Base-by-base conservation (phyloP, 2,329 filamentous ascomycete species). In the Hypomyces perniciosus region DNA sequence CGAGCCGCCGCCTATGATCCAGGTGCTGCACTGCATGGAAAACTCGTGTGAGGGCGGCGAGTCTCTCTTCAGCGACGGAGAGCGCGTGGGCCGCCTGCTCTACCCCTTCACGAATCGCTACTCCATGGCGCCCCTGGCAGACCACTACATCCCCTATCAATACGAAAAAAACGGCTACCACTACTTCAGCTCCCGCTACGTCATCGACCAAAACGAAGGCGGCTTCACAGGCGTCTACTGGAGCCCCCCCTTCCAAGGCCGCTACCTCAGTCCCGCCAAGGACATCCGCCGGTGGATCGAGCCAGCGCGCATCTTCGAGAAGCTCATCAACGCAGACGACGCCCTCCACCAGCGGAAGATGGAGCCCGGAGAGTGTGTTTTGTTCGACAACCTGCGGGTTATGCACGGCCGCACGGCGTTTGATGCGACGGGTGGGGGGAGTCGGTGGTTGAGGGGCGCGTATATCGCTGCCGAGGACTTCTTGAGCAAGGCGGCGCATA, bases 361-460 rank as follows among this genome's bases (percentile, higher is more conserved):
- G 67, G 73, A 82, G 48, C 83, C 87, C 4, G 93, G 92, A 3
- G 88, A 96, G 62, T 95, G 90, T 64, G 90, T 91, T 9, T 77
- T 99, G n/a, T 97, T 99, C 64, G 86, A 95, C 65, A 97, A 97
- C 64, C 72, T 83, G 53, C 78, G 92, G 13, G 76, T 95, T n/a
- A 68, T 95, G 63, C 93, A 97, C 72, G 92, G 90, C 0, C 76
- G 93, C 4, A 78, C 75, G 12, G 80, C 83, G 30, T 97, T 97
- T 67, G 83, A 92, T 63, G 56, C 62, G 0, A 69, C 75, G 0
- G 70, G 70, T 0, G 75, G 77, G 6, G 88, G 88, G 1, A 78
- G 83, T 54, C 76, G 92, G 47, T 95, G 89, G 88, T 69, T 97
- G 49, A 87, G 88, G 59, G 93, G 93, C 4, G 80, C 88, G 0